Evolutionary conservation across 805 yeast genomes (phyloP).

Genomic region (Pichia cephalocereana): DNA sequence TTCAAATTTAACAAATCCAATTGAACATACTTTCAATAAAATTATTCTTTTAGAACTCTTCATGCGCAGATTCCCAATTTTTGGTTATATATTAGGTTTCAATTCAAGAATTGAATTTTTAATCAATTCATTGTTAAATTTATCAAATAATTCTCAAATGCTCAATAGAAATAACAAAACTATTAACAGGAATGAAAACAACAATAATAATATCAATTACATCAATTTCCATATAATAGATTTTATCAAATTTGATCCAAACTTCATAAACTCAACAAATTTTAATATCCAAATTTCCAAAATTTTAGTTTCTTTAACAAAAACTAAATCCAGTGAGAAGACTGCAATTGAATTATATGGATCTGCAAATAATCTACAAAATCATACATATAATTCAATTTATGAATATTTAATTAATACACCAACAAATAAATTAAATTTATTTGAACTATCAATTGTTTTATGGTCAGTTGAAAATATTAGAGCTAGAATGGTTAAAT

Average conservation of each 20-base stretch:
- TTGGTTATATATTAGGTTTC: slow-evolving; percentile 4
- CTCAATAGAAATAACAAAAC: not conserved
- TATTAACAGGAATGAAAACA: not conserved
- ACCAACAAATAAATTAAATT: slow-evolving; percentile 15
- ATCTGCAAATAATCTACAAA: not conserved
- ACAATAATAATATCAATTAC: not conserved
- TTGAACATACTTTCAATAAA: slow-evolving; percentile 19
- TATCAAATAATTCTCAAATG: not conserved
- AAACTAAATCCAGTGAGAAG: slow-evolving; percentile 4
- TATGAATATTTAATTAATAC: slow-evolving; percentile 20
- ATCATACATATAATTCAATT: slow-evolving; percentile 13
- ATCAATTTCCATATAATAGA: slow-evolving; percentile 8
- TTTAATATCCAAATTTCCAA: slow-evolving; percentile 17
- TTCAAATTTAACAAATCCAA: slow-evolving; percentile 1
- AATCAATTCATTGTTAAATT: not conserved
- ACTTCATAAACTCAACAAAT: slow-evolving; percentile 15
- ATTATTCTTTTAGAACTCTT: slow-evolving; percentile 15
- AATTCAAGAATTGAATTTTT: slow-evolving; percentile 1
- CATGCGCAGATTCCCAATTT: slow-evolving; percentile 7
- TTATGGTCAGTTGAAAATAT: slow-evolving; percentile 19
- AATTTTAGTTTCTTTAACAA: slow-evolving; percentile 11
- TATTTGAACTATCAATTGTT: slow-evolving; percentile 18
- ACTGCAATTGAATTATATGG: slow-evolving; percentile 6
- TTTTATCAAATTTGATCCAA: slow-evolving; percentile 16
- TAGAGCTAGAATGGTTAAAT: slow-evolving; percentile 5